Evolutionary conservation across 495 filamentous ascomycete species (phyloP).

Genomic region (Geopyxis carbonaria): DNA sequence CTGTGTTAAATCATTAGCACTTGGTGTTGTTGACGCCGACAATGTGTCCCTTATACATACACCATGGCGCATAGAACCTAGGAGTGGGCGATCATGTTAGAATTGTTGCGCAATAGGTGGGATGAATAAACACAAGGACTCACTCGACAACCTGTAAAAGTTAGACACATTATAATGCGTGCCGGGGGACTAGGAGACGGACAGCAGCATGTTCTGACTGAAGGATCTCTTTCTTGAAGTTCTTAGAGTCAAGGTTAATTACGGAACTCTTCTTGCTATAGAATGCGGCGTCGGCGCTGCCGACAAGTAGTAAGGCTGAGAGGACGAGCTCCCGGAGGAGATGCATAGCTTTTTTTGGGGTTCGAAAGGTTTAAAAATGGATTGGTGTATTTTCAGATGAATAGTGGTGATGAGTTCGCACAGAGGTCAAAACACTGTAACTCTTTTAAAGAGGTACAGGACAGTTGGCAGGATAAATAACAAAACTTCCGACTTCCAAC

Average conservation of each 20-base stretch:
- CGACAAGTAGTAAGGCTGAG: conserved; percentile 38
- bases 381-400: too few relatives aligned
- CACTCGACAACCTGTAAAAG: conserved; percentile 47
- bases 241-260: conserved; percentile 65
- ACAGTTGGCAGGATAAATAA: too few relatives aligned
- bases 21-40: background rate
- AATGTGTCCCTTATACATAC: conserved; percentile 11
- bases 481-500: too few relatives aligned
- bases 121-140: too few relatives aligned
- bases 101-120: conserved; percentile 1
- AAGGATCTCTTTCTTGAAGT: conserved; percentile 68
- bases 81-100: conserved; percentile 4
- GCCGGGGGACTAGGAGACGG: conserved; percentile 27
- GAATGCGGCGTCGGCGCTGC: conserved; percentile 49
- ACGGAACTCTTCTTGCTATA: conserved; percentile 83
- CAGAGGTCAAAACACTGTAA: too few relatives aligned
- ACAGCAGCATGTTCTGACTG: conserved; percentile 85
- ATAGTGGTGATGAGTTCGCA: too few relatives aligned
- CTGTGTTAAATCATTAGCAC: conserved; percentile 43
- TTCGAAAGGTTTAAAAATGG: too few relatives aligned
- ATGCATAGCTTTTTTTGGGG: conserved; percentile 16
- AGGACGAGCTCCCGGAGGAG: conserved; percentile 17
- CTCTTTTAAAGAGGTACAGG: too few relatives aligned
- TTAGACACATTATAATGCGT: background rate
- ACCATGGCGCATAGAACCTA: conserved; percentile 26